Base-by-base conservation (phyloP, 192 early-diverging fungal genomes). In the Funneliformis geosporum region DNA sequence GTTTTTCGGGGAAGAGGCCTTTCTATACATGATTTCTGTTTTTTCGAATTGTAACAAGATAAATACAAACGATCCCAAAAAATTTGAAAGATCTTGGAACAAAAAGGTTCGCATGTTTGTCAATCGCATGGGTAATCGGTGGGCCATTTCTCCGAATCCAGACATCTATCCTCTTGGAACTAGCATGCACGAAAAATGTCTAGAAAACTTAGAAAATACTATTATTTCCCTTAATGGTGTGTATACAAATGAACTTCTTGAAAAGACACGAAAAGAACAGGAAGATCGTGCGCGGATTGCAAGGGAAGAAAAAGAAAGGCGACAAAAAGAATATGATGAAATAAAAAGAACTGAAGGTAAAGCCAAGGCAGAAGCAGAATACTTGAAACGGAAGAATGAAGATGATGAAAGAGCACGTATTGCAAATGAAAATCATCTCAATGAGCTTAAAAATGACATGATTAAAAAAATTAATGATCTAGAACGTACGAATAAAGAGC, bases 61-160 rank as follows among this genome's bases (percentile, higher is more conserved):
- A 9, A 12, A 68, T 18, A 68, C 39, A 5, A 8, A 40, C 1
- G 38, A 68, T 21, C 27, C 7, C 5, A 5, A 39, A 8, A 4
- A 68, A 8, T 21, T 68, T 68, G 40, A 42, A 68, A 39, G n/a
- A 4, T 42, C 0, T 18, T 68, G 39, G 66, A 40, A 40, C 14
- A 38, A 40, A 0, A 11, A 38, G 8, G 21, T 68, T 68, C 28
- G 25, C 18, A 12, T 6, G 1, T 40, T 68, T 10, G 33, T 68
- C 33, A 68, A 68, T 40, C 40, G 38, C 5, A 21, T 40, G 5
- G 39, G 66, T 40, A 18, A 14, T 68, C 39, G 66, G 21, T 68
- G 66, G 39, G 12, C 66, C 5, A 68, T 68, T 68, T 68, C 66
- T 40, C 66, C 66, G 4, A 68, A 68, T 68, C 18, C 66, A 9